Conservation (phyloP, 345 rosid species). For the Populus ilicifolia region DNA sequence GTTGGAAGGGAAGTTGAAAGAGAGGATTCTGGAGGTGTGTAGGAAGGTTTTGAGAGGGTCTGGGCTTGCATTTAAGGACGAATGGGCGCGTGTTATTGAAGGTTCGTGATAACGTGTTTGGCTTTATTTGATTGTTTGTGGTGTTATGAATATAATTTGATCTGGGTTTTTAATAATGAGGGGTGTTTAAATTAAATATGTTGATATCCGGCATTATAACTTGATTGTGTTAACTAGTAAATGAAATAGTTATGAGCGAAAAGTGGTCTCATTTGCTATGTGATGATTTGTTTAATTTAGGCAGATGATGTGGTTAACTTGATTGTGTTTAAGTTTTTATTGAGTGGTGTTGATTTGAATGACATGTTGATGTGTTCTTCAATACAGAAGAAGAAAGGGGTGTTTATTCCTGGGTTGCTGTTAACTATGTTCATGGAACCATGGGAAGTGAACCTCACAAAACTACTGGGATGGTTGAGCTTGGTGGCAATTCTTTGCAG, state of each 20-base stretch:
- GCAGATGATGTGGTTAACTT: not conserved
- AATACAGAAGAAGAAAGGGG: constrained; percentile 39
- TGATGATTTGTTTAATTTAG: not conserved
- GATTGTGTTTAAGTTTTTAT: too few relatives aligned
- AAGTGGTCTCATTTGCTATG: not conserved
- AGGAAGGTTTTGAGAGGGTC: constrained; percentile 36
- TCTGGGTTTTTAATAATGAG: not conserved
- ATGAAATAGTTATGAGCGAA: not conserved
- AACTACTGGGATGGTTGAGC: constrained; percentile 42
- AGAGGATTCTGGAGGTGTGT: constrained; percentile 26
- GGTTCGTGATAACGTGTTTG: constrained; percentile 15
- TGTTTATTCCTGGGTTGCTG: constrained; percentile 42
- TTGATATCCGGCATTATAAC: not conserved
- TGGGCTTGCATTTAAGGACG: constrained; percentile 39
- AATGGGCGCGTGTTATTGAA: constrained; percentile 38
- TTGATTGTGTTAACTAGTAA: not conserved
- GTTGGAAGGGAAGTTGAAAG: constrained; percentile 15
- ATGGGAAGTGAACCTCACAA: constrained; percentile 38
- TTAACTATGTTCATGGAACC: constrained; percentile 43
- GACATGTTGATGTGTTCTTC: not conserved
- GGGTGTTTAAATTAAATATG: not conserved
- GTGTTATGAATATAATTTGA: too few relatives aligned
- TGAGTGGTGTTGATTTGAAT: not conserved
- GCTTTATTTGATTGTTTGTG: not conserved
- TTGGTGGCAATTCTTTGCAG: constrained; percentile 47